These are phyloP conservation scores for Diplotaxis tenuifolia DNA, from an alignment of 345 rosid species.

Conservation along the genomic window DNA sequence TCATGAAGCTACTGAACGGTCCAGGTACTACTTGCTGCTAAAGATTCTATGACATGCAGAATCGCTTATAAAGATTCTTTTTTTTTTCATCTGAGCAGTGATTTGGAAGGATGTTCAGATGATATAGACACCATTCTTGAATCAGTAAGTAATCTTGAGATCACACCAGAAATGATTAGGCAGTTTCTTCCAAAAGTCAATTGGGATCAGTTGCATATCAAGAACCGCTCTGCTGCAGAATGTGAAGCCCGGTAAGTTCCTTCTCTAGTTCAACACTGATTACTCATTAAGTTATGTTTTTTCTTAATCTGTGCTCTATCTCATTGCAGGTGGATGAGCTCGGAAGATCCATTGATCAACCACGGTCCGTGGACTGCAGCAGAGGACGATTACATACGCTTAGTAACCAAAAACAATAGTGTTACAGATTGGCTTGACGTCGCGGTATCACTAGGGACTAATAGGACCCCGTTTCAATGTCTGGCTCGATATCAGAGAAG, in stretches of 20 bases:
- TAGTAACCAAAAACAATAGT: slow-evolving; percentile 54
- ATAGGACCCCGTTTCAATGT: slow-evolving; percentile 76
- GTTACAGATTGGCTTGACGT: slow-evolving; percentile 61
- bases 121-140: slow-evolving; percentile 49
- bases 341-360: slow-evolving; percentile 72
- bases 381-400: slow-evolving; percentile 62
- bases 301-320: not conserved
- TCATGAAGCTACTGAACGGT: slow-evolving; percentile 46
- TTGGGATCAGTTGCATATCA: slow-evolving; percentile 64
- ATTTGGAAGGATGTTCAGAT: slow-evolving; percentile 46
- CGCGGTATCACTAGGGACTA: slow-evolving; percentile 58
- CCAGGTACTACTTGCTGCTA: slow-evolving; percentile 44
- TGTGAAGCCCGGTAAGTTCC: slow-evolving; percentile 68
- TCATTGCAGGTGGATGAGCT: slow-evolving; percentile 68
- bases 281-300: not conserved
- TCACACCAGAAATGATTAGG: slow-evolving; percentile 60
- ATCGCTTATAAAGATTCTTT: not conserved
- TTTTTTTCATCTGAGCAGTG: slow-evolving; percentile 14
- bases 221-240: slow-evolving; percentile 66
- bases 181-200: slow-evolving; percentile 71
- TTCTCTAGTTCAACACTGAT: not conserved
- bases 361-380: slow-evolving; percentile 48
- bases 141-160: slow-evolving; percentile 58
- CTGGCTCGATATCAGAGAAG: slow-evolving; percentile 76
- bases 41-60: not conserved